phyloP scores from a whole-genome alignment of 2,329 filamentous ascomycete genomes.

The Phialophora expanda region DNA sequence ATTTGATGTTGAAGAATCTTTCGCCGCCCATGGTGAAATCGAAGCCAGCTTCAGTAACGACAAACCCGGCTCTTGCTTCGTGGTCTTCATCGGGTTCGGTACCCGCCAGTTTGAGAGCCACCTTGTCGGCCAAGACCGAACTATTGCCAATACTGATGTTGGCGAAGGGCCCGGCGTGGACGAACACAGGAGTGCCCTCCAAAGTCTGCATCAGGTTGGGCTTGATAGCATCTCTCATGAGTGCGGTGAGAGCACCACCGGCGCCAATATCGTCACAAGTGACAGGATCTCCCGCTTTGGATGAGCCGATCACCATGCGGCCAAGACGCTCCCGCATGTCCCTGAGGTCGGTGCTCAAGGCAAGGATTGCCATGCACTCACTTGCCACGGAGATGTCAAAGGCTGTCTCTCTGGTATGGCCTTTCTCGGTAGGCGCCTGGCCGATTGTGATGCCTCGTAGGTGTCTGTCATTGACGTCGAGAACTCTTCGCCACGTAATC shows the following conservation, averaged over 20 bases:
- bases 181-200: constrained; percentile 95
- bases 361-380: constrained; percentile 98
- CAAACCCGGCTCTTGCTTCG: constrained; percentile 81
- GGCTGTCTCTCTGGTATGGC: constrained; percentile 82
- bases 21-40: constrained; percentile 99
- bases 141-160: constrained; percentile 98
- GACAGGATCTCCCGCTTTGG: constrained; percentile 81
- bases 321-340: constrained; percentile 95
- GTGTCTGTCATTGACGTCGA: constrained; percentile 97
- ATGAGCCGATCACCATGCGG: constrained; percentile 93
- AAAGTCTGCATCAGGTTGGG: constrained; percentile 98
- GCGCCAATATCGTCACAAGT: constrained; percentile 95
- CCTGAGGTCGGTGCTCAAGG: constrained; percentile 81
- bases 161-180: constrained; percentile 95
- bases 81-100: constrained; percentile 91
- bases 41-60: constrained; percentile 96
- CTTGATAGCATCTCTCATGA: constrained; percentile 99
- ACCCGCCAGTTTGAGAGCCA: constrained; percentile 93
- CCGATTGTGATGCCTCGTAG: constrained; percentile 88
- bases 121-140: constrained; percentile 91
- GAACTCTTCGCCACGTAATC: constrained; percentile 93
- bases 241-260: constrained; percentile 85
- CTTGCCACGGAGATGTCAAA: constrained; percentile 98
- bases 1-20: constrained; percentile 99
- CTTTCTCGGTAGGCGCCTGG: constrained; percentile 87